Evolutionary conservation across 129 eudicot genomes (phyloP).

Genomic region (Flaveria brownii): DNA sequence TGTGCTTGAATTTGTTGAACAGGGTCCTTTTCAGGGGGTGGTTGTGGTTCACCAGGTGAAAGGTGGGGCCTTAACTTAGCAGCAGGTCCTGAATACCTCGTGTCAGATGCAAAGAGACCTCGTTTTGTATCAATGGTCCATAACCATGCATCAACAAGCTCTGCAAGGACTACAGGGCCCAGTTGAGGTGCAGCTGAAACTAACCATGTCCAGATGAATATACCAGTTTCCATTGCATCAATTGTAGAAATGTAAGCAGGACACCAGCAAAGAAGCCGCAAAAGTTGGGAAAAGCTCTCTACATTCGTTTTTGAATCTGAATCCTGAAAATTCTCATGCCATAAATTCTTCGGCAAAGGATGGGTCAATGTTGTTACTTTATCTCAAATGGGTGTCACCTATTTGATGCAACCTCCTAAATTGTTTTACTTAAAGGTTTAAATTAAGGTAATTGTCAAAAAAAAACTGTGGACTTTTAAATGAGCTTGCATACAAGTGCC

Average conservation of each 20-base stretch:
- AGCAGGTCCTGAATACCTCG: conserved; percentile 84
- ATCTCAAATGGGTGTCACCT: conserved; percentile 1
- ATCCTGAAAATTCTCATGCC: conserved; percentile 45
- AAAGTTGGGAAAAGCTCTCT: conserved; percentile 92
- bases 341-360: conserved; percentile 5
- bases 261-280: conserved; percentile 99
- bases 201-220: conserved; percentile 97
- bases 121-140: conserved; percentile 97
- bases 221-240: conserved; percentile 97
- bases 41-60: conserved; percentile 80
- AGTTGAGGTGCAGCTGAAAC: conserved; percentile 98
- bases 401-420: conserved; percentile 12
- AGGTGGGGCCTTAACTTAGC: conserved; percentile 93
- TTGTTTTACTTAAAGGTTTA: background rate
- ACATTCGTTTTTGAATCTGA: conserved; percentile 75
- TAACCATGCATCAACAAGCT: conserved; percentile 99
- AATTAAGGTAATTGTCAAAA: background rate
- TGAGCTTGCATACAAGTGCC: background rate
- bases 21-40: conserved; percentile 79
- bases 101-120: conserved; percentile 95
- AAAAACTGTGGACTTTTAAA: background rate
- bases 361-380: background rate
- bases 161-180: conserved; percentile 90
- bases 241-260: conserved; percentile 92
- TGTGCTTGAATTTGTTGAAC: conserved; percentile 93